A percentile compares a stretch with the other conserved stretches of the same genome.
Conservation (phyloP, 331 rosid genomes). For the Ulmus americana region DNA sequence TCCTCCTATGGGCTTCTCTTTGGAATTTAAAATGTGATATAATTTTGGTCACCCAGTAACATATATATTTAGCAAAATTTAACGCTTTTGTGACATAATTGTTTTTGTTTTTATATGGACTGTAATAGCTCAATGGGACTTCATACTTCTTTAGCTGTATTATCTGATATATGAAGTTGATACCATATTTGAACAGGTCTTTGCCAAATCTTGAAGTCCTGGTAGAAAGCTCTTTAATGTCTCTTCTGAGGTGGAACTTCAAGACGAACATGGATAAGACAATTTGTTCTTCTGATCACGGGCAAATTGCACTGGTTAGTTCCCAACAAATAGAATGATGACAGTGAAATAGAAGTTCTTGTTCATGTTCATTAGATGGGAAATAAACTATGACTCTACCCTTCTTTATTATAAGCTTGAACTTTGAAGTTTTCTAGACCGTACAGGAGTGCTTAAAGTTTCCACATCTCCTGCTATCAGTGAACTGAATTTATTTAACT, state of each 20-base stretch:
- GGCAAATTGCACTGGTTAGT: constrained; percentile 75
- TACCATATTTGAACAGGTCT: constrained; percentile 47
- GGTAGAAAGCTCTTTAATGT: constrained; percentile 52
- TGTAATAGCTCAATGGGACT: too few species aligned
- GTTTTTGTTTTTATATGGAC: neutral
- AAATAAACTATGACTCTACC: too few species aligned
- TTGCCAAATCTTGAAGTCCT: constrained; percentile 64
- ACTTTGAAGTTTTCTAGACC: too few species aligned
- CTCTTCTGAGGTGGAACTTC: constrained; percentile 74
- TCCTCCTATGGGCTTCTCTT: constrained; percentile 14
- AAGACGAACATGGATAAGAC: constrained; percentile 55
- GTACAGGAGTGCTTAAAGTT: too few species aligned
- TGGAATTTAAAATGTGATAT: constrained; percentile 5
- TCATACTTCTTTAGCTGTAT: neutral
- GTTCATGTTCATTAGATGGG: neutral
- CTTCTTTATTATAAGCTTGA: too few species aligned
- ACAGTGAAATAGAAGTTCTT: neutral
- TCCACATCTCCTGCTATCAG: too few species aligned
- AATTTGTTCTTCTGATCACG: constrained; percentile 59
- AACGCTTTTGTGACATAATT: constrained; percentile 9
- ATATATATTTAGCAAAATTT: constrained; percentile 7
- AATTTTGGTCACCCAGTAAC: constrained; percentile 5
- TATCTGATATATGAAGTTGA: constrained; percentile 14
- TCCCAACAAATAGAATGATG: neutral
- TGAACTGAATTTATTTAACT: too few species aligned